Evolutionary conservation across 75 land plant genomes (phyloP), one percentile per base, ranked within the genome.

Genomic region (Pinus tabuliformis): DNA sequence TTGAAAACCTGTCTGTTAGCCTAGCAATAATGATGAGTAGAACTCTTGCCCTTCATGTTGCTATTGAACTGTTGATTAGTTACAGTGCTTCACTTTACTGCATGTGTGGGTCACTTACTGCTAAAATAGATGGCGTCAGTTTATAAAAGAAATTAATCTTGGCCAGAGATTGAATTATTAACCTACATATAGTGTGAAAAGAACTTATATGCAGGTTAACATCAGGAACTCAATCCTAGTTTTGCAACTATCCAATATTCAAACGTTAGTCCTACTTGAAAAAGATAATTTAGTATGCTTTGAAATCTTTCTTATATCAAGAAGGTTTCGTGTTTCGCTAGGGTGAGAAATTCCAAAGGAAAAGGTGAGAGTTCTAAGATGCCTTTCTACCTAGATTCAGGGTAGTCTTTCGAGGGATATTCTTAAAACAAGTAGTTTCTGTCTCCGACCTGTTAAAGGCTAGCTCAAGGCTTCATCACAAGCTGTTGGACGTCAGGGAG

Each of bases 331-430:
- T 26, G 28, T 62, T 26, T 9, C 4, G 28, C 15, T 13, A 13
- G 15, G 24, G 14, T 24, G 14, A n/a, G 21, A 22, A 68, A 17
- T 68, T 8, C 42, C 42, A 16, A 20, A 42, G 54, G 21, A 14
- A n/a, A 68, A 52, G 22, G 39, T 68, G 72, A 68, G 72, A 68
- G 70, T 39, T 63, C 14, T 30, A 37, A 36, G 70, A n/a, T 36
- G 18, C 17, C 17, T 66, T 66, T 26, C n/a, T 39, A 42, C 18
- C 49, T 20, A 66, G 21, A 39, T 18, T 39, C 5, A 33, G 39
- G 42, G 18, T 37, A 37, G 11, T 17, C 70, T 6, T 5, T 66
- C 49, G 18, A 6, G 70, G 45, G 37, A 3, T 15, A 15, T 63
- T 15, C 66, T 16, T 66, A 3, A 39, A 49, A 37, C 22, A 66